phyloP scores from a whole-genome alignment of 2,329 filamentous ascomycete species.

The Lizonia empirigonia region DNA sequence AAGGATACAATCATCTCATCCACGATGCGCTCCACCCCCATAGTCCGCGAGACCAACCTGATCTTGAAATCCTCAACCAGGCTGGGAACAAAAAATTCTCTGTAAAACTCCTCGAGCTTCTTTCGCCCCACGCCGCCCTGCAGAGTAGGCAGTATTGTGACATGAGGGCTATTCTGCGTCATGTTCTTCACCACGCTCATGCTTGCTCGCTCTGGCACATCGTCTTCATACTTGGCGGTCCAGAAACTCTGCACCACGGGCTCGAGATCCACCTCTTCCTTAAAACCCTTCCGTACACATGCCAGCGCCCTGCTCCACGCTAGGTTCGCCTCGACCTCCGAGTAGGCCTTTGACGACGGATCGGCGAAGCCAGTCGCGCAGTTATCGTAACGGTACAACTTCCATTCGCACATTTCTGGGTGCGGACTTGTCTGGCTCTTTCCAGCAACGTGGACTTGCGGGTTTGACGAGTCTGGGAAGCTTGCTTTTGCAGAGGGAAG shows the following conservation, averaged over 20 bases:
- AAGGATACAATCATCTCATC: slow-evolving; percentile 64
- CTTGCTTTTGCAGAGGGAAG: slow-evolving; percentile 46
- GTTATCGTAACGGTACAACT: slow-evolving; percentile 48
- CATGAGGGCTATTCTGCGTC: slow-evolving; percentile 43
- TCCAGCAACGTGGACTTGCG: slow-evolving; percentile 51
- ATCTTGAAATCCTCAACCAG: slow-evolving; percentile 61
- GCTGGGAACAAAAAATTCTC: slow-evolving; percentile 60
- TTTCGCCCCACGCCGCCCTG: slow-evolving; percentile 52
- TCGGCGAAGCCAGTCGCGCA: slow-evolving; percentile 52
- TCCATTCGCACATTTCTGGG: slow-evolving; percentile 46
- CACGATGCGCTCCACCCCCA: slow-evolving; percentile 62
- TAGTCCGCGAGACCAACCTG: slow-evolving; percentile 60
- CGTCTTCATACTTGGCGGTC: slow-evolving; percentile 42
- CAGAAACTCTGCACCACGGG: slow-evolving; percentile 41
- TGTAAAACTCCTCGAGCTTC: slow-evolving; percentile 59
- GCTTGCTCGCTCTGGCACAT: slow-evolving; percentile 38
- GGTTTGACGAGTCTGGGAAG: slow-evolving; percentile 47
- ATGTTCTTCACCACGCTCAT: slow-evolving; percentile 40
- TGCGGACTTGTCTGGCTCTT: slow-evolving; percentile 39
- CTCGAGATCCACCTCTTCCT: slow-evolving; percentile 45
- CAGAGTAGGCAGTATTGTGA: slow-evolving; percentile 51
- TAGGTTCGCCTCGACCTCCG: slow-evolving; percentile 50
- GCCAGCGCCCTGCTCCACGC: slow-evolving; percentile 52
- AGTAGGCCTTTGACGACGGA: slow-evolving; percentile 45
- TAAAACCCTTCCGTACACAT: slow-evolving; percentile 45